Evolutionary conservation across 1,139 yeast species (phyloP), one percentile per base, ranked within the genome.

Genomic region (Hansenula lynferdii): DNA sequence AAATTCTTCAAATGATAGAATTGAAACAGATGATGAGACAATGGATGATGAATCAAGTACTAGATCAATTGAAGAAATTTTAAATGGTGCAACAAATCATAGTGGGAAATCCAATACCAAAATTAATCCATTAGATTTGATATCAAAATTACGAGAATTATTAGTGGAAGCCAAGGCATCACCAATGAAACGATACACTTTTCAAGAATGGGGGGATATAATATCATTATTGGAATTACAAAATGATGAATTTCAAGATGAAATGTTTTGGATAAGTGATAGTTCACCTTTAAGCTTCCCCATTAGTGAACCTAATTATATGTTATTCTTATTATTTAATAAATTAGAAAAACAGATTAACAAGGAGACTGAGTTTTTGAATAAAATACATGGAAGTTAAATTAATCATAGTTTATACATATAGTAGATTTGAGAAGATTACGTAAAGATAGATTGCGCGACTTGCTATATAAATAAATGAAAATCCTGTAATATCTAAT

Each of bases 261-360:
- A 57, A 16, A 64, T 61, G 40, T 65, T 56, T 44, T 81, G 89
- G 89, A 50, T 81, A 3, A 67, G 81, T 8, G 78, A 77, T 4
- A 54, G 59, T 4, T 79, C 89, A 1, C 95, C 95, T 0, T 58
- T 84, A 27, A 64, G 83, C 34, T 73, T 72, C 37, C 92, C 92
- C 0, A 60, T 81, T 31, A 72, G 70, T 46, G 89, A 85, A 52
- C 78, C 87, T 0, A 73, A 77, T 42, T 84, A 75, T 50, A 72
- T 84, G 37, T 61, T 79, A 19, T 61, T 51, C 23, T 44, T 56
- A 17, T 34, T 63, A 3, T 54, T 57, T 30, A 45, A 40, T 9
- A 53, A 49, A 29, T 40, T 61, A 6, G 60, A 31, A 11, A 8
- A 12, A 2, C 16, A 18, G 12, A 18, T 31, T 4, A 16, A 12